Evolutionary conservation across 768 basidiomycete species (phyloP), one percentile per base, ranked within the genome.

Genomic region (Agaricus subrufescens): DNA sequence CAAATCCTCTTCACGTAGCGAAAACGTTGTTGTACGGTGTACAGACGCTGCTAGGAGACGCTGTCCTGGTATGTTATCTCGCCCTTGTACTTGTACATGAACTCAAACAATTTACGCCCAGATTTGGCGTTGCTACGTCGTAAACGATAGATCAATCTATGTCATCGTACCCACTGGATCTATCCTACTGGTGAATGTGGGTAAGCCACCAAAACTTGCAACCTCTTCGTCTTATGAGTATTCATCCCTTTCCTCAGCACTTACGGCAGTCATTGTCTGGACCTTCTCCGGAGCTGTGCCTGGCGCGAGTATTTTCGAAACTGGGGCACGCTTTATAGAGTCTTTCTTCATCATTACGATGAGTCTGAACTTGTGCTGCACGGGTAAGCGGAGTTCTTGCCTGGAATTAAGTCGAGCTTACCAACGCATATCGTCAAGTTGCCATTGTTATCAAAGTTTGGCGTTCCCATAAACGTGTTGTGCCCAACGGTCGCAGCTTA

Each of bases 381-480:
- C 52, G 15, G 30, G 52, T 53, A 23, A 9, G 46, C 4, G 9
- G 15, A 25, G 9, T 31, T 31, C 9, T 9, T 31, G 31, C 31
- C 31, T 9, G 9, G 31, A 19, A 31, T 31, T 9, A 31, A 4
- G 9, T 31, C 9, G 5, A 31, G 4, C 31, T 31, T 31, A 9
- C 31, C 9, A 4, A 31, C 5, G 9, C 9, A 5, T 9, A 9
- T 31, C 31, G 5, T 31, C 4, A 46, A 53, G 52, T 30, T 14
- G 52, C 52, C 30, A 53, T 53, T 15, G 52, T 53, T n/a, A 12
- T 25, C 6, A 53, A 53, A 34, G 46, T 46, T 8, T 53, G 52
- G 52, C 14, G 15, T 12, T 26, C 31, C 4, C 52, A 37, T 12
- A 43, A 44, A 45, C 40, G 31, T 14, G 52, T 31, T 10, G 2